A percentile compares a stretch with the other conserved stretches of the same genome.
phyloP scores from a whole-genome alignment of 169 alveolate species.

The Plasmodium cynomolgi region DNA sequence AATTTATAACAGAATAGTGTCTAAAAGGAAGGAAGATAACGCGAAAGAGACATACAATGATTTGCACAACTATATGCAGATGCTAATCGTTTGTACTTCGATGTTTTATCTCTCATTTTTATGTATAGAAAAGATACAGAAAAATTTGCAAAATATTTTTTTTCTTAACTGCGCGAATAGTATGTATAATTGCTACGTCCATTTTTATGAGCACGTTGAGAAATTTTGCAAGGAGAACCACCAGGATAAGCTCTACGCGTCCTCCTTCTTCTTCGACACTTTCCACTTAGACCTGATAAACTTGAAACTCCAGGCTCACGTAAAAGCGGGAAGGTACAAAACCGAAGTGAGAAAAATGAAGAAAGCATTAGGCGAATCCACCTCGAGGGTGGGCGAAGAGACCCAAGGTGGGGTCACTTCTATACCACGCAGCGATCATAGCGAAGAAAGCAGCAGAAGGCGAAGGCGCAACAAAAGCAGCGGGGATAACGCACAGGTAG shows the following conservation, averaged over 20 bases:
- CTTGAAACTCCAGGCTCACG: slow-evolving; percentile 32
- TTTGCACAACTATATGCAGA: slow-evolving; percentile 69
- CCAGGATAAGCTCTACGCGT: slow-evolving; percentile 15
- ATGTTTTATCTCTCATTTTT: slow-evolving; percentile 54
- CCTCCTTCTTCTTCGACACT: slow-evolving; percentile 49
- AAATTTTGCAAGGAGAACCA: slow-evolving; percentile 42
- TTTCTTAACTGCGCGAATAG: slow-evolving; percentile 67
- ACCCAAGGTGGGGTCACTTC: background rate
- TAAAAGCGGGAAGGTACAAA: slow-evolving; percentile 3
- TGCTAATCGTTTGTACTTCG: slow-evolving; percentile 44
- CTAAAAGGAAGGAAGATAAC: slow-evolving; percentile 18
- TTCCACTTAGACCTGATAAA: slow-evolving; percentile 36
- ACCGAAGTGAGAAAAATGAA: background rate
- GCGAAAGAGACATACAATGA: slow-evolving; percentile 35
- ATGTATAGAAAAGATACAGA: slow-evolving; percentile 53
- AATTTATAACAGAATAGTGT: slow-evolving; percentile 41
- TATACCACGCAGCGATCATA: background rate
- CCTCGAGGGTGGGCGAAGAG: background rate
- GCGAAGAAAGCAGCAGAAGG: background rate
- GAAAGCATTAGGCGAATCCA: background rate
- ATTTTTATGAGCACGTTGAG: slow-evolving; percentile 48
- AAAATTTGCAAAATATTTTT: slow-evolving; percentile 23
- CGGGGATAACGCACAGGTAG: background rate
- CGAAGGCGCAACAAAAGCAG: background rate
- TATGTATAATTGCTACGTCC: slow-evolving; percentile 27